These are phyloP conservation scores for Aspergillus latus DNA, from an alignment of 2,329 filamentous ascomycete genomes.

Conservation along the genomic window DNA sequence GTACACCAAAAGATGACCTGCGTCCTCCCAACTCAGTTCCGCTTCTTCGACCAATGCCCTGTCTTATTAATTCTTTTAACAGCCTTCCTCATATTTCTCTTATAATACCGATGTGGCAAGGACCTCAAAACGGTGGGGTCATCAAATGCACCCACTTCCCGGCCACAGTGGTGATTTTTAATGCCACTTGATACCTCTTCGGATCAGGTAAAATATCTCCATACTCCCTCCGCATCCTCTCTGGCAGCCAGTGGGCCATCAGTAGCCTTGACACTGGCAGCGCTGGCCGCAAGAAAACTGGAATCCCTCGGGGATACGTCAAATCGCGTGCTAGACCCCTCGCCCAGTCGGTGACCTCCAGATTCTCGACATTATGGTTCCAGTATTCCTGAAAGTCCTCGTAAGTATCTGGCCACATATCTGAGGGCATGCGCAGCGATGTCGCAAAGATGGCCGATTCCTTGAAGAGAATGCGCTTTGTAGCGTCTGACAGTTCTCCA, in stretches of 20 bases:
- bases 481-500: slow-evolving; percentile 10
- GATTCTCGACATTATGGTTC: slow-evolving; percentile 26
- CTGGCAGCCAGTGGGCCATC: slow-evolving; percentile 13
- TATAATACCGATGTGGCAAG: too few relatives aligned
- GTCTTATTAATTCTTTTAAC: too few relatives aligned
- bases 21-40: too few relatives aligned
- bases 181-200: too few relatives aligned
- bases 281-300: slow-evolving; percentile 2
- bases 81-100: too few relatives aligned
- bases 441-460: slow-evolving; percentile 21
- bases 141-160: too few relatives aligned
- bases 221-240: slow-evolving; percentile 16
- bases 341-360: slow-evolving; percentile 32
- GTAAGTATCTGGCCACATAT: slow-evolving; percentile 30
- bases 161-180: too few relatives aligned
- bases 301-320: slow-evolving; percentile 16
- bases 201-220: too few relatives aligned
- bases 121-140: too few relatives aligned
- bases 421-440: slow-evolving; percentile 25
- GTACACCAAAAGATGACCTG: too few relatives aligned
- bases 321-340: slow-evolving; percentile 17
- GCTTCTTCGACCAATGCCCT: too few relatives aligned
- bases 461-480: slow-evolving; percentile 14
- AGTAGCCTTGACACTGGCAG: neutral
- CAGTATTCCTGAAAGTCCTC: slow-evolving; percentile 32